Conservation (phyloP, 2,329 filamentous ascomycete genomes). For the Cladosporium sp. region DNA sequence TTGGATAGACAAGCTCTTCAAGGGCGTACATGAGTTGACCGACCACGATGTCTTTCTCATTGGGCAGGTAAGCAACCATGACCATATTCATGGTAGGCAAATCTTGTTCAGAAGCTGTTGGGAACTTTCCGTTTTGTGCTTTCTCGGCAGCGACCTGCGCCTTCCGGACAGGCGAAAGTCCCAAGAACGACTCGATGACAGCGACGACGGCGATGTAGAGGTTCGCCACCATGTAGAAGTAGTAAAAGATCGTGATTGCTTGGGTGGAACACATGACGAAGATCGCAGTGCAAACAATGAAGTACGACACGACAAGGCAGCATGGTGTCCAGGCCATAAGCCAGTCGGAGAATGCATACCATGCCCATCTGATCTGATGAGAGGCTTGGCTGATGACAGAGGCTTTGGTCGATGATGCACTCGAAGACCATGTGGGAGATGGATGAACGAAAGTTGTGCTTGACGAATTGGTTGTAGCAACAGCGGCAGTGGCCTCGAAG, state of each 20-base stretch:
- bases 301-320: conserved; percentile 27
- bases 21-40: conserved; percentile 45
- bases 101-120: conserved; percentile 21
- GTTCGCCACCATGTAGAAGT: conserved; percentile 31
- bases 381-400: background rate
- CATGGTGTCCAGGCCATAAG: conserved; percentile 29
- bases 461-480: background rate
- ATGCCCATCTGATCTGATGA: conserved; percentile 14
- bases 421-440: background rate
- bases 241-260: conserved; percentile 30
- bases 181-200: conserved; percentile 30
- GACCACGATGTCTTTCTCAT: conserved; percentile 49
- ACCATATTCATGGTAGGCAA: conserved; percentile 44
- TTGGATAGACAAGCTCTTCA: conserved; percentile 45
- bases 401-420: background rate
- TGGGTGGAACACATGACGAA: conserved; percentile 25
- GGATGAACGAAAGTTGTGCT: background rate
- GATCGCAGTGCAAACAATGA: conserved; percentile 28
- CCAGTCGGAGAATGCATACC: conserved; percentile 25
- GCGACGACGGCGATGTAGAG: conserved; percentile 28
- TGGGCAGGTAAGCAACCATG: conserved; percentile 50
- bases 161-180: conserved; percentile 27
- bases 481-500: background rate
- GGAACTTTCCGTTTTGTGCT: conserved; percentile 25
- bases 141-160: conserved; percentile 25